These are phyloP conservation scores for Cicer cuneatum DNA, from an alignment of 306 rosid species.

Conservation along the genomic window DNA sequence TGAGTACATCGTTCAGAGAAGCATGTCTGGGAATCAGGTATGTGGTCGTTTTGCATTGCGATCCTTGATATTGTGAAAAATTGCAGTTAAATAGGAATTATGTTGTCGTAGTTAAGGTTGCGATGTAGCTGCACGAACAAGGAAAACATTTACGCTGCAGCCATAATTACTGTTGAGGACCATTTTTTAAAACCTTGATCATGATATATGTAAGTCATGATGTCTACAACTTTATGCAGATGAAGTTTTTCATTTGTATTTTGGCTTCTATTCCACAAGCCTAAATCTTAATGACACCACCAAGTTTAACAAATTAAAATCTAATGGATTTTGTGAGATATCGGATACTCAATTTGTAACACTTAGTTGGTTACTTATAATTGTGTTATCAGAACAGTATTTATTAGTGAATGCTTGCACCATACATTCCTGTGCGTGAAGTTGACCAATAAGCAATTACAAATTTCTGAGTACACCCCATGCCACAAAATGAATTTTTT, in stretches of 20 bases:
- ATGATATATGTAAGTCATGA: background rate
- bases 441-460: background rate
- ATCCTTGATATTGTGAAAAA: background rate
- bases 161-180: background rate
- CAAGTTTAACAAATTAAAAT: slow-evolving; percentile 5
- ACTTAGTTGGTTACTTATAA: background rate
- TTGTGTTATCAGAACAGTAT: background rate
- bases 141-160: background rate
- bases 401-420: background rate
- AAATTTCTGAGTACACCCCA: background rate
- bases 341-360: background rate
- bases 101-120: background rate
- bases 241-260: background rate
- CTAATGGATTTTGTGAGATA: background rate
- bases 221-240: background rate
- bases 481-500: background rate
- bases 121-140: background rate
- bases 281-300: background rate
- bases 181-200: background rate
- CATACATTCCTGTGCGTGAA: background rate
- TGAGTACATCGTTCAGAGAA: background rate
- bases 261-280: background rate
- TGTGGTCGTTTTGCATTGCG: background rate
- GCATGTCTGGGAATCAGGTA: background rate
- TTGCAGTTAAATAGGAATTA: background rate